Evolutionary conservation across 2,329 filamentous ascomycete genomes (phyloP).

Genomic region (Cytospora schulzeri): DNA sequence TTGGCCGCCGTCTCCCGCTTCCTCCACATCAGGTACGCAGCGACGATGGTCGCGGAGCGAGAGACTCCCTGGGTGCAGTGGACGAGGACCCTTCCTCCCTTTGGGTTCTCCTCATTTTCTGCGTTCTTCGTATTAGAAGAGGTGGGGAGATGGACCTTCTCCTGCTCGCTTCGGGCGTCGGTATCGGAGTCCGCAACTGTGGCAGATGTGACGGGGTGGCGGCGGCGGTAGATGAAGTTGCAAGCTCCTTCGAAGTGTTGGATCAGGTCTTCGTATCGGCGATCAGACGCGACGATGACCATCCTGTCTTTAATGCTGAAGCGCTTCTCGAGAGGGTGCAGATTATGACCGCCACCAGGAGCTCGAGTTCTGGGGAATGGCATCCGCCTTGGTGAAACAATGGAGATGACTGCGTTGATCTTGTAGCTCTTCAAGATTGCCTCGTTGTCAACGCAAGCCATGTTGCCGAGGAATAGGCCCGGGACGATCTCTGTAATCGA

Average conservation of each 20-base stretch:
- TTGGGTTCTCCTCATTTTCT: background rate
- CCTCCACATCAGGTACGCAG: conserved; percentile 34
- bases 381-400: background rate
- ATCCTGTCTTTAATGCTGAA: conserved; percentile 26
- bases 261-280: conserved; percentile 17
- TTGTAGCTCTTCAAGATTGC: conserved; percentile 19
- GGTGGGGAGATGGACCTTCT: background rate
- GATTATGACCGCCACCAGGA: background rate
- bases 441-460: conserved; percentile 13
- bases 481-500: conserved; percentile 28
- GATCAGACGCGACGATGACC: conserved; percentile 21
- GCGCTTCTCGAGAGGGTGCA: conserved; percentile 13
- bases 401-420: conserved; percentile 31
- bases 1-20: background rate
- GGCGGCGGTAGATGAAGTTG: conserved; percentile 31
- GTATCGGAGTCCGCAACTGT: background rate
- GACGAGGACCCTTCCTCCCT: conserved; percentile 26
- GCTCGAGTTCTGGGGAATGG: background rate
- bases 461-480: conserved; percentile 30
- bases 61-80: conserved; percentile 35
- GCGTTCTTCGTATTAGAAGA: too few relatives aligned
- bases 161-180: background rate
- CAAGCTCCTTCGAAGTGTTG: conserved; percentile 27
- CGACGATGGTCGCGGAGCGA: conserved; percentile 29
- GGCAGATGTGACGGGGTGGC: background rate